These are phyloP conservation scores for Emmonsiellopsis sp. DNA, from an alignment of 2,329 filamentous ascomycete species.

Conservation along the genomic window DNA sequence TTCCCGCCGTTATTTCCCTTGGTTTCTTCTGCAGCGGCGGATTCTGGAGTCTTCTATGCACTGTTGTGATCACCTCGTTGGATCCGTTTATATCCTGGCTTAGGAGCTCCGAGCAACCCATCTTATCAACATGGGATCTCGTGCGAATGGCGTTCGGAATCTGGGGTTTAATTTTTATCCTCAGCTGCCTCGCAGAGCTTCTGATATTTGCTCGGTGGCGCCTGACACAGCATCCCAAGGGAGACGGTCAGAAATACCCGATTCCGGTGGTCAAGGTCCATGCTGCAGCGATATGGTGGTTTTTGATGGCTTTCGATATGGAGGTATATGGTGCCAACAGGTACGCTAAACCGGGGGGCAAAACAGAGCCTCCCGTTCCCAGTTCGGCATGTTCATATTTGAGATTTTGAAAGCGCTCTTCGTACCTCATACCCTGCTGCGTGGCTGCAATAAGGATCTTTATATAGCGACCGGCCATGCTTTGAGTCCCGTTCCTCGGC, in stretches of 20 bases:
- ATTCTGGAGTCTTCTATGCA: background rate
- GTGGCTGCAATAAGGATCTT: background rate
- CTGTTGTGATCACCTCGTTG: background rate
- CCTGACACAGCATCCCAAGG: background rate
- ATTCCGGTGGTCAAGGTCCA: background rate
- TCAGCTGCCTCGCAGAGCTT: constrained; percentile 5
- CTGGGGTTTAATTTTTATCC: constrained; percentile 1
- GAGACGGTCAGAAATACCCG: background rate
- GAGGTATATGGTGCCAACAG: background rate
- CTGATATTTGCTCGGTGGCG: constrained; percentile 3
- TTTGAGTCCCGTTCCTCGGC: too few species aligned
- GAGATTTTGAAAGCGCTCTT: background rate
- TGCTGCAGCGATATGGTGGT: background rate
- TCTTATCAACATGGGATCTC: background rate
- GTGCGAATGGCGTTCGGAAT: background rate
- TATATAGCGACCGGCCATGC: background rate
- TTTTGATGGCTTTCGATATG: background rate
- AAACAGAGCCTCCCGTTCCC: too few species aligned
- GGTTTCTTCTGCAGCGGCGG: background rate
- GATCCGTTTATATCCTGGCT: background rate
- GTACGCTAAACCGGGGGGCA: background rate
- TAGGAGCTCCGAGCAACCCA: background rate
- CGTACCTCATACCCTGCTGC: background rate
- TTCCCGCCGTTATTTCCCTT: background rate
- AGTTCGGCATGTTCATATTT: too few species aligned